These are phyloP conservation scores for Phanerodontia chrysosporium DNA, from an alignment of 768 basidiomycete species.

Conservation along the genomic window DNA sequence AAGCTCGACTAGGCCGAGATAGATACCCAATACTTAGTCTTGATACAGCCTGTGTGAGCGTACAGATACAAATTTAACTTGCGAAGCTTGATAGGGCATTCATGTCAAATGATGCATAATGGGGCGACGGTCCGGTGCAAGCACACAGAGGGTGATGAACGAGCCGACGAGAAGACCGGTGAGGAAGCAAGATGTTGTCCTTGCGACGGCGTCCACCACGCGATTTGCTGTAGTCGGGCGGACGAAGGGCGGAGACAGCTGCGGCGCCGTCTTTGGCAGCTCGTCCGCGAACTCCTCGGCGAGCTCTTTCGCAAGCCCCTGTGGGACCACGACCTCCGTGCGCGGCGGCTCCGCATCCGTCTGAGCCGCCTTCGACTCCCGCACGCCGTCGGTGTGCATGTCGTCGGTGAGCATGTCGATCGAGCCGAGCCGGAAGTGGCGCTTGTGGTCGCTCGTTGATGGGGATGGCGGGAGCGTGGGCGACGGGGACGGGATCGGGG, in stretches of 20 bases:
- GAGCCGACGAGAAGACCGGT: constrained; percentile 61
- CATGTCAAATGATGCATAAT: constrained; percentile 28
- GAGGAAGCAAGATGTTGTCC: constrained; percentile 42
- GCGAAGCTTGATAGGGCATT: constrained; percentile 9
- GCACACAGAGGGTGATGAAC: constrained; percentile 48
- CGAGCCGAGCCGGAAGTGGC: constrained; percentile 8
- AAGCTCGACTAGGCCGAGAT: background rate
- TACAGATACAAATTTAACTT: background rate
- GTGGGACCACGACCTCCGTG: background rate
- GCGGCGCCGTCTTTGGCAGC: background rate
- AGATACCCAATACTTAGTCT: background rate
- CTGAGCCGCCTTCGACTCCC: constrained; percentile 6
- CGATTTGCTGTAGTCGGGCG: background rate
- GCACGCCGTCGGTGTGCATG: constrained; percentile 1
- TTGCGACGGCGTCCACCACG: constrained; percentile 18
- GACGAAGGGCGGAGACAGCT: background rate
- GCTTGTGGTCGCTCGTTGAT: constrained; percentile 2
- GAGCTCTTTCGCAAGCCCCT: background rate
- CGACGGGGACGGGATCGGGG: constrained; percentile 18
- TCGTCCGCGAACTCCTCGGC: background rate
- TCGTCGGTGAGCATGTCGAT: constrained; percentile 9
- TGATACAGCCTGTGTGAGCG: background rate
- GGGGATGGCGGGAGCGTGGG: constrained; percentile 11
- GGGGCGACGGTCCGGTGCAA: constrained; percentile 44
- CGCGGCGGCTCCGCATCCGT: background rate